Base-by-base conservation (phyloP, 352 stramenopile species). In the Globisporangium polare region DNA sequence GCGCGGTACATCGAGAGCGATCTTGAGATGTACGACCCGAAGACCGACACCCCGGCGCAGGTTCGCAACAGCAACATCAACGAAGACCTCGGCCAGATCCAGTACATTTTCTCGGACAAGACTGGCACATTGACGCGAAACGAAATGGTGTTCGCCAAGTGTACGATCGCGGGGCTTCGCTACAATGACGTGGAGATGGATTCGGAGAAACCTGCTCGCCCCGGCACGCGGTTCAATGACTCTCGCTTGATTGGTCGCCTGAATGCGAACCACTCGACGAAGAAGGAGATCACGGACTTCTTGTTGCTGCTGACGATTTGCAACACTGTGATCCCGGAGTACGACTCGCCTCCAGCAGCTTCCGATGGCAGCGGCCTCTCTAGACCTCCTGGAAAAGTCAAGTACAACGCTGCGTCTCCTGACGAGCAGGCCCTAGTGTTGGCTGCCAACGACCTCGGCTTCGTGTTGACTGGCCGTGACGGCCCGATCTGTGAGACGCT, bases 121-220 rank as follows among this genome's bases (percentile, higher is more conserved):
- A 96, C 87, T 7, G 87, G 87, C 24, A 96, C 87, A 5, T 63
- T 96, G 27, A 96, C 87, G 2, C 80, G 84, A 31, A 96, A 96
- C 53, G 86, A 94, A 67, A 96, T 96, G 87, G 81, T 94, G 24
- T 95, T 95, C 65, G 83, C 92, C 37, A 97, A 97, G 71, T 98
- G 94, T 66, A 94, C 89, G 1, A 93, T 98, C 47, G 90, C 67
- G 22, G 94, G 94, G 5, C 60, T 92, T 46, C 84, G 88, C 27
- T 99, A 98, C 73, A 97, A 96, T 58, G 85, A 96, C 65, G 72
- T 93, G n/a, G 78, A 92, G 22, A 70, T 80, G 31, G 77, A 92
- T 37, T 54, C 60, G 18, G 67, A 66, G 8, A 77, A 77, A 26
- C 63, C 73, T 0, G 24, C 62, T 4, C 78, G 78, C 33, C 77